Evolutionary conservation across 1,284 basidiomycete genomes (phyloP).

Genomic region (Cryptococcus hybrid): DNA sequence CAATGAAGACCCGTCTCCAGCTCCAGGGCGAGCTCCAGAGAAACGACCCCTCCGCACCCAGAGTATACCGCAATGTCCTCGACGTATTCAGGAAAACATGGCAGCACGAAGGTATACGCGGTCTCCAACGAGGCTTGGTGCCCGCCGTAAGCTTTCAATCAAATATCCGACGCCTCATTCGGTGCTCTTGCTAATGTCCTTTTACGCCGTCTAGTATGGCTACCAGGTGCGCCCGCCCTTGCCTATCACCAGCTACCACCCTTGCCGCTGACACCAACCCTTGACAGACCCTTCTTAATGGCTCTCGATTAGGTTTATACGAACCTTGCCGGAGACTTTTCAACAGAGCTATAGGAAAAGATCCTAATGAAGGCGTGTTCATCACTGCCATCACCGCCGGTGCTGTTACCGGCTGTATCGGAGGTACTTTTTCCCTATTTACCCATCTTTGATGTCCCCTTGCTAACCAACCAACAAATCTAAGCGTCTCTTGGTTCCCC

Average conservation of each 20-base stretch:
- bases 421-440: constrained; percentile 59
- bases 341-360: constrained; percentile 68
- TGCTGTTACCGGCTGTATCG: constrained; percentile 82
- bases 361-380: constrained; percentile 64
- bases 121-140: constrained; percentile 84
- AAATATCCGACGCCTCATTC: not conserved
- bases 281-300: constrained; percentile 81
- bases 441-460: not conserved
- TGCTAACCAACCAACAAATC: not conserved
- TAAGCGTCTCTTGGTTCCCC: constrained; percentile 87
- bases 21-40: constrained; percentile 89
- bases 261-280: not conserved
- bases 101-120: constrained; percentile 83
- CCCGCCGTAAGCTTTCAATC: constrained; percentile 69
- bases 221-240: constrained; percentile 70
- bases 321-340: constrained; percentile 78
- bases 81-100: constrained; percentile 90
- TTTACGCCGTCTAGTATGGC: constrained; percentile 61
- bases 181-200: not conserved
- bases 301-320: constrained; percentile 95
- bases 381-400: constrained; percentile 78
- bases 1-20: constrained; percentile 90
- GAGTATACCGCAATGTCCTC: constrained; percentile 83
- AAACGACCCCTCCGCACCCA: constrained; percentile 58
- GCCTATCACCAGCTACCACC: not conserved